A percentile compares a stretch with the other conserved stretches of the same genome.
These are phyloP conservation scores for Bisporella sp. DNA, from an alignment of 2,329 filamentous ascomycete genomes.

Conservation along the genomic window DNA sequence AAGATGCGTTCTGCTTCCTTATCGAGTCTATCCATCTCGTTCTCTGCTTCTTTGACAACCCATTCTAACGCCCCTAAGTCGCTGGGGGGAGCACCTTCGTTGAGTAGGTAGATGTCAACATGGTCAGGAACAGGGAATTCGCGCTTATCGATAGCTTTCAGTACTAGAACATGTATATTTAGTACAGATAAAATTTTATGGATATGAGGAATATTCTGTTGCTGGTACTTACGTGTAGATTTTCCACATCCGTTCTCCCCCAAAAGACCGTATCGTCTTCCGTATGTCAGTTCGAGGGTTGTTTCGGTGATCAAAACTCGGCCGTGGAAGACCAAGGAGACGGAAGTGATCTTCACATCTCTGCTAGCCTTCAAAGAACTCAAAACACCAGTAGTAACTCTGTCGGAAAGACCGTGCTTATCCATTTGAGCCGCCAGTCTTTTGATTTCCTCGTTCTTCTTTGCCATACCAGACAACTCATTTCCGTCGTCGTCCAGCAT, in stretches of 20 bases:
- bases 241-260: constrained; percentile 76
- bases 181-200: neutral
- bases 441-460: constrained; percentile 75
- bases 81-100: constrained; percentile 87
- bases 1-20: constrained; percentile 82
- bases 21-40: constrained; percentile 86
- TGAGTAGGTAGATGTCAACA: constrained; percentile 96
- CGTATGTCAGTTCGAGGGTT: constrained; percentile 87
- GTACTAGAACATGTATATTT: constrained; percentile 38
- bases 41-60: constrained; percentile 92
- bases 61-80: constrained; percentile 92
- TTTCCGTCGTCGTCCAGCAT: constrained; percentile 57
- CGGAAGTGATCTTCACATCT: constrained; percentile 95
- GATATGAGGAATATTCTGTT: neutral
- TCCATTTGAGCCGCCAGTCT: constrained; percentile 91
- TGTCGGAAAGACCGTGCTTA: constrained; percentile 90
- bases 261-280: constrained; percentile 86
- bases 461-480: constrained; percentile 55
- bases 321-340: constrained; percentile 94
- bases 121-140: constrained; percentile 96
- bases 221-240: constrained; percentile 52
- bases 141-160: constrained; percentile 88
- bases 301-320: constrained; percentile 92
- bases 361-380: constrained; percentile 77
- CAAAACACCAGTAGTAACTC: constrained; percentile 95